Base-by-base conservation (phyloP, 2,329 filamentous ascomycete species). In the Hyphodiscus sp. region DNA sequence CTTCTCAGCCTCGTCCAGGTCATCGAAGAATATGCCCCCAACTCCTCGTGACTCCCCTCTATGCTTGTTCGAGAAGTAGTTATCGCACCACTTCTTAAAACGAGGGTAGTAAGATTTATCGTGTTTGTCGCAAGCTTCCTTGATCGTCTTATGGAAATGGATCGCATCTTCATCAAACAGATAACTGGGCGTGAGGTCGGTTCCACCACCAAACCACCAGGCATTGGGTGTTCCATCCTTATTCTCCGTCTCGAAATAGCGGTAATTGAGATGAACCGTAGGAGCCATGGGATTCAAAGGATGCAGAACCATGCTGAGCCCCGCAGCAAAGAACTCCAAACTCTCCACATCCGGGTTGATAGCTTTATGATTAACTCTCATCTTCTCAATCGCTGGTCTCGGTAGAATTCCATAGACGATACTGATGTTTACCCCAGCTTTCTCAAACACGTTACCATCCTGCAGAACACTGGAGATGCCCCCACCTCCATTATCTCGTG, bases 151-250 rank as follows among this genome's bases (percentile, higher is more conserved):
- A 77, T 99, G 94, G 80, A 99, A 99, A 71, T 96, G 92, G 54
- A 95, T 88, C 41, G 89, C 92, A 70, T 99, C 94, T 70, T 99
- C 94, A 63, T 96, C 92, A 72, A 96, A 97, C 30, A 99, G 81
- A 69, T 97, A 99, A 41, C 81, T 84, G 0, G 94, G 94, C 13
- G 94, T 99, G 62, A 99, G 73, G 71, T 99, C 94, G 50, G 89
- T 91, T 53, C 94, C 94, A 49, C 94, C 94, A 59, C 94, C 94
- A 66, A 96, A 99, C 94, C 94, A 99, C 92, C 94, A 99, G 8
- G 91, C 87, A 60, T 92, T 90, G 50, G 78, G 85, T 61, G 78
- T 87, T 44, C 88, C 90, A 63, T 92, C 86, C 9, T 87, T 81
- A 64, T 92, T 87, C 56, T 89, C 87, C 1, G 94, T 99, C 76